These are phyloP conservation scores for Kodamaea fungicola DNA, from an alignment of 1,139 yeast genomes.

Conservation along the genomic window DNA sequence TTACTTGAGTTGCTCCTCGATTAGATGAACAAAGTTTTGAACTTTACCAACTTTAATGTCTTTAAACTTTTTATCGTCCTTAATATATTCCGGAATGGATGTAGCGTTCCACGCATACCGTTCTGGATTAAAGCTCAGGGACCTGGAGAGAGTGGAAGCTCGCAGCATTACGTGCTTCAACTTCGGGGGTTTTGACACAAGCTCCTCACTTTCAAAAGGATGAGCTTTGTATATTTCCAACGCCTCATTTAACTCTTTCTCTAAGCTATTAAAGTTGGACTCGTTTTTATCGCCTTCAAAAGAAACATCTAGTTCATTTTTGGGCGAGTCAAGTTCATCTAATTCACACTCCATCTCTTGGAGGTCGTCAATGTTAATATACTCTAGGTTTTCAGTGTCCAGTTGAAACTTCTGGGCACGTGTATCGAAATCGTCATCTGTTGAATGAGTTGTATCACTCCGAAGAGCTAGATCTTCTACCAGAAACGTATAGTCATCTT, in stretches of 20 bases:
- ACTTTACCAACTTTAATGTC: slow-evolving; percentile 49
- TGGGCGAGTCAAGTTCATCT: slow-evolving; percentile 8
- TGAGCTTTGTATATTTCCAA: background rate
- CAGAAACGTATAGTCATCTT: background rate
- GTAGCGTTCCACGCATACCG: slow-evolving; percentile 11
- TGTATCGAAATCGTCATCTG: background rate
- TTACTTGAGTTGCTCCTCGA: slow-evolving; percentile 31
- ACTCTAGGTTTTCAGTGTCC: slow-evolving; percentile 28
- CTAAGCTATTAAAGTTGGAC: background rate
- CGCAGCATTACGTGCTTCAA: background rate
- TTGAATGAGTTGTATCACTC: background rate
- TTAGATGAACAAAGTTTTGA: slow-evolving; percentile 44
- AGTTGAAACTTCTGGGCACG: slow-evolving; percentile 19
- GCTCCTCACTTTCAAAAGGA: slow-evolving; percentile 1
- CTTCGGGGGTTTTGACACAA: background rate
- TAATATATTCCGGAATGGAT: slow-evolving; percentile 38
- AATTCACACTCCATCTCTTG: slow-evolving; percentile 12
- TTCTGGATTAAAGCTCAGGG: background rate
- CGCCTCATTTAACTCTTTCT: background rate
- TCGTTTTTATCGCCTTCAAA: background rate
- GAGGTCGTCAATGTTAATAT: slow-evolving; percentile 11
- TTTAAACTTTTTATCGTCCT: slow-evolving; percentile 43
- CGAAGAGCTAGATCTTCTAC: slow-evolving; percentile 18
- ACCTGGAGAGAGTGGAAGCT: background rate
- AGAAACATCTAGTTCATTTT: background rate